Evolutionary conservation across 352 stramenopile genomes (phyloP).

Genomic region (Phytophthora uliginosa): DNA sequence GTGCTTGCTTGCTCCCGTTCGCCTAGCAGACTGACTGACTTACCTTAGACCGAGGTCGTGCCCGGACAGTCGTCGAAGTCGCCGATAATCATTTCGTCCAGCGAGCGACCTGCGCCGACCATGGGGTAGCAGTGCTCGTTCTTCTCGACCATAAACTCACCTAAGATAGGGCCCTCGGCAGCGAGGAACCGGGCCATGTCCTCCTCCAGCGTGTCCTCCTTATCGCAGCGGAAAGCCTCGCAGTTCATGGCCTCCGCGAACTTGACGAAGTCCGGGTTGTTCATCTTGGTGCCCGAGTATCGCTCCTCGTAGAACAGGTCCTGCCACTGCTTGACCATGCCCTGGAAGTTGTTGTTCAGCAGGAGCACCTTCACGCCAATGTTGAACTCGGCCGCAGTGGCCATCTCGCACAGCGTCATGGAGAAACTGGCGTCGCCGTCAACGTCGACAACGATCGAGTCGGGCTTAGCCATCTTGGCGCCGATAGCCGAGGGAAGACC

Average conservation of each 20-base stretch:
- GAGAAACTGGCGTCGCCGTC: constrained; percentile 97
- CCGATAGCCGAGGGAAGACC: constrained; percentile 95
- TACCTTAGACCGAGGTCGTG: constrained; percentile 91
- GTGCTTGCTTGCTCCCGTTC: constrained; percentile 19
- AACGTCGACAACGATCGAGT: constrained; percentile 91
- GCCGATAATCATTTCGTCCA: constrained; percentile 97
- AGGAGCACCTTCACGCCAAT: constrained; percentile 97
- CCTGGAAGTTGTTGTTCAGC: constrained; percentile 97
- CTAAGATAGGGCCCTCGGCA: constrained; percentile 94
- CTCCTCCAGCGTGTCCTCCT: constrained; percentile 90
- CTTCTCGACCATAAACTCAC: constrained; percentile 96
- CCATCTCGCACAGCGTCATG: constrained; percentile 98
- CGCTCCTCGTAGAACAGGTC: constrained; percentile 97
- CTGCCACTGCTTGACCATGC: constrained; percentile 99
- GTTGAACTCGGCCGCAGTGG: constrained; percentile 95
- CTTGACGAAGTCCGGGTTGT: constrained; percentile 96
- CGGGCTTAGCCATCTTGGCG: constrained; percentile 93
- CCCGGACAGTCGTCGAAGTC: constrained; percentile 95
- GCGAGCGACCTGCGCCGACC: constrained; percentile 91
- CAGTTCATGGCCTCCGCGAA: constrained; percentile 96
- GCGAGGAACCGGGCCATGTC: constrained; percentile 95
- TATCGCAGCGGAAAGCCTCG: constrained; percentile 91
- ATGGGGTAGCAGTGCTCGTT: constrained; percentile 96
- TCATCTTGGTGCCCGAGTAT: constrained; percentile 92
- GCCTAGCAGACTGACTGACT: constrained; percentile 14